Conservation (phyloP, 352 stramenopile species). For the Blastocystis hominis region DNA sequence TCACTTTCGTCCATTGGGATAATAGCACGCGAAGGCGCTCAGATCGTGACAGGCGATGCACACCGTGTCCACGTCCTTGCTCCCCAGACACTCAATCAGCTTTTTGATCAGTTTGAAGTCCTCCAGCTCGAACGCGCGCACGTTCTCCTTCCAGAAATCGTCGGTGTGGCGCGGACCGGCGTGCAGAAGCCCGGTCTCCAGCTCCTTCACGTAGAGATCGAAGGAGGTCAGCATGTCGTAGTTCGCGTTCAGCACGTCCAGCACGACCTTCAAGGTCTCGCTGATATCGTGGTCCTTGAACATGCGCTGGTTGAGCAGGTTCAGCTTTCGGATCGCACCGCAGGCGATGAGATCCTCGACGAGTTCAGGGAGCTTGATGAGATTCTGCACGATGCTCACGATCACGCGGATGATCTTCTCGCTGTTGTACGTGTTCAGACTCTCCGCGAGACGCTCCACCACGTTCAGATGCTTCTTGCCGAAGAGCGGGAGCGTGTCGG, state of each 20-base stretch:
- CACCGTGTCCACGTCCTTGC: conserved; percentile 2
- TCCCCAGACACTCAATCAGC: conserved; percentile 14
- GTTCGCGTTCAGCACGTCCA: conserved; percentile 41
- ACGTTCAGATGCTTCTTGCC: conserved; percentile 31
- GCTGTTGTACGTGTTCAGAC: conserved; percentile 45
- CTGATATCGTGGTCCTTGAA: conserved; percentile 51
- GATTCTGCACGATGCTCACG: conserved; percentile 43
- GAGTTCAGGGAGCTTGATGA: neutral
- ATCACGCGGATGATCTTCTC: conserved; percentile 54
- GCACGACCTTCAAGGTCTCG: conserved; percentile 22
- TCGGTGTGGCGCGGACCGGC: conserved; percentile 5
- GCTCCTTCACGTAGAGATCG: conserved; percentile 31
- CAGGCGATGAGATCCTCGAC: conserved; percentile 33
- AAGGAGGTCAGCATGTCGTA: conserved; percentile 53
- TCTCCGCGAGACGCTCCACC: neutral
- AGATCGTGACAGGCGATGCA: conserved; percentile 34
- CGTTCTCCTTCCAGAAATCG: conserved; percentile 56
- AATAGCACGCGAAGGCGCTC: conserved; percentile 7
- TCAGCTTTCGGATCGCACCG: conserved; percentile 45
- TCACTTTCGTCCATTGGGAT: conserved; percentile 38
- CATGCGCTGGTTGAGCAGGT: conserved; percentile 51
- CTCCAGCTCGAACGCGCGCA: conserved; percentile 44
- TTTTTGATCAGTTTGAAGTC: conserved; percentile 46
- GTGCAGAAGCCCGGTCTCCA: neutral
- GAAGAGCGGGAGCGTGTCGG: neutral